Base-by-base conservation (phyloP, 176 grass and related monocot species). In the Carex parvula region DNA sequence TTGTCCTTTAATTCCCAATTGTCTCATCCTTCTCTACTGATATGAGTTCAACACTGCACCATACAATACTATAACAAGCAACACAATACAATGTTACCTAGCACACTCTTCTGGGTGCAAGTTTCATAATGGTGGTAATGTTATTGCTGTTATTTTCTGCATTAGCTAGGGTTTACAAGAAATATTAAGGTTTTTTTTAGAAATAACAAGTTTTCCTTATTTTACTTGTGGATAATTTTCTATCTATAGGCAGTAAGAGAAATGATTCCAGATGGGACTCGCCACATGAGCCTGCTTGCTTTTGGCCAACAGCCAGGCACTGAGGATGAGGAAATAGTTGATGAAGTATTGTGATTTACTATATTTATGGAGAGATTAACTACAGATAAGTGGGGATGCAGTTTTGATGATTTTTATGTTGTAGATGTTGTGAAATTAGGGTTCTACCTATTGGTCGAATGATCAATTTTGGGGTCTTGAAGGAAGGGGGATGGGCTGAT, bases 231-330 rank as follows among this genome's bases (percentile, higher is more conserved):
- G 33, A 20, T 46, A 48, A 44, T 18, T 71, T 81, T 70, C 37
- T 32, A 60, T 60, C 1, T 89, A 44, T 71, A 99, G 96, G 85
- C 58, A 0, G 93, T 99, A 63, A 90, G 91, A 65, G 87, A 86
- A 21, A 88, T 93, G 86, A 95, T 95, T 88, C 85, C 93, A 80
- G 96, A 99, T 60, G 93, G 87, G 85, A 88, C 86, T 26, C 92
- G 89, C 29, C 93, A 92, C 88, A 94, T 85, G 88, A 93, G 88
- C 81, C 72, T 99, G 17, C 79, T 99, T 65, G 91, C 93, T 70
- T 95, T 99, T 14, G 96, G 93, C 13, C 93, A 88, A 61, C 58
- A 85, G 41, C 80, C 89, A 20, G 71, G 69, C 14, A 83, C 85
- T 0, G 83, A 90, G 71, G 96, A 95, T 17, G 96, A 94, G 26